These are phyloP conservation scores for Ophiorrhiza pumila DNA, from an alignment of 257 asterid species.

Conservation along the genomic window DNA sequence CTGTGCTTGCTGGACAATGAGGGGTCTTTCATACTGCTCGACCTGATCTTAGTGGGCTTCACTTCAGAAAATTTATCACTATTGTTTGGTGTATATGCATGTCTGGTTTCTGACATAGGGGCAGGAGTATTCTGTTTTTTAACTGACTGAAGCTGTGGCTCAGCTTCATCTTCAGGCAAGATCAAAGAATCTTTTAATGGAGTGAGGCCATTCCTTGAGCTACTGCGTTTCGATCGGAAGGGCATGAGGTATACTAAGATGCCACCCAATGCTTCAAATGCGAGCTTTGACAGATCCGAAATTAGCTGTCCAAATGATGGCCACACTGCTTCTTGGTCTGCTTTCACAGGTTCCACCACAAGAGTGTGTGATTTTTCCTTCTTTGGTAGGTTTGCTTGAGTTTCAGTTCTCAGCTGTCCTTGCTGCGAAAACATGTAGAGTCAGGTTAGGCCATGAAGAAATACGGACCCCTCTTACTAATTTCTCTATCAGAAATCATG, in stretches of 20 bases:
- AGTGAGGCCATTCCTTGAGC: conserved; percentile 55
- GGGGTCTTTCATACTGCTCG: conserved; percentile 59
- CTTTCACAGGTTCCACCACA: conserved; percentile 37
- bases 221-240: conserved; percentile 23
- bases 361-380: conserved; percentile 43
- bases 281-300: conserved; percentile 60
- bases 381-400: conserved; percentile 36
- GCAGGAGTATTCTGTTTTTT: conserved; percentile 60
- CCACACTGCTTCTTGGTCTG: conserved; percentile 76
- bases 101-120: conserved; percentile 57
- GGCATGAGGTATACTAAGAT: conserved; percentile 49
- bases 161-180: conserved; percentile 83
- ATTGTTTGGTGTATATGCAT: conserved; percentile 35
- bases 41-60: conserved; percentile 57
- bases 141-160: conserved; percentile 38
- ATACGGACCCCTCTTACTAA: neutral
- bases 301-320: conserved; percentile 85
- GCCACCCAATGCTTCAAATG: conserved; percentile 53
- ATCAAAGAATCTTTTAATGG: conserved; percentile 78
- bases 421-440: conserved; percentile 38
- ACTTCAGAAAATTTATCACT: conserved; percentile 52
- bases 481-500: neutral
- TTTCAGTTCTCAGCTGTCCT: conserved; percentile 30
- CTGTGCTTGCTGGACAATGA: conserved; percentile 67
- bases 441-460: conserved; percentile 8